A percentile compares a stretch with the other conserved stretches of the same genome.
These are phyloP conservation scores for Croton laevigatus DNA, from an alignment of 441 rosid species.

Conservation along the genomic window DNA sequence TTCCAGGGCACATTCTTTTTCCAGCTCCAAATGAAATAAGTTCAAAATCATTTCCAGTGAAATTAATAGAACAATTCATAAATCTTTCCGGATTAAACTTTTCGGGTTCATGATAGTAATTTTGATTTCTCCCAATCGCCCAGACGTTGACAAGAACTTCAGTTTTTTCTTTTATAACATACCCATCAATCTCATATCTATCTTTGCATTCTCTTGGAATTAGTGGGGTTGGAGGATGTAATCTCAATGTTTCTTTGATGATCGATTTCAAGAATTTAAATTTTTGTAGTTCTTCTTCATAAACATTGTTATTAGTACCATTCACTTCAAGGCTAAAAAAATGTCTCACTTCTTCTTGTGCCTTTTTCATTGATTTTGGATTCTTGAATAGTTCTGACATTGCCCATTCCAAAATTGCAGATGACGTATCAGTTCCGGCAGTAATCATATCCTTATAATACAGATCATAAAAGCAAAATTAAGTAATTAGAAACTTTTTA, in stretches of 20 bases:
- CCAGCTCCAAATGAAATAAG: neutral
- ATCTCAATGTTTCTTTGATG: neutral
- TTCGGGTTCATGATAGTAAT: neutral
- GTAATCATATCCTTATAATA: neutral
- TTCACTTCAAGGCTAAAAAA: neutral
- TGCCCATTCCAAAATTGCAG: neutral
- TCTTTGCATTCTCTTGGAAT: neutral
- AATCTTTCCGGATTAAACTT: neutral
- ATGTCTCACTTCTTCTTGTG: neutral
- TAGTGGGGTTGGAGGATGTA: neutral
- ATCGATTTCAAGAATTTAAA: conserved; percentile 3
- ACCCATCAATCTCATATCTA: neutral
- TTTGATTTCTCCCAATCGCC: neutral
- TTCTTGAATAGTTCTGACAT: neutral
- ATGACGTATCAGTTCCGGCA: neutral
- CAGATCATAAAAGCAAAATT: neutral
- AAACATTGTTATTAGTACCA: no score
- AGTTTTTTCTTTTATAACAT: neutral
- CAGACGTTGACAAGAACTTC: neutral
- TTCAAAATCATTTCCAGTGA: neutral
- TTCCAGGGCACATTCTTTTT: neutral
- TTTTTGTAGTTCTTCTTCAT: neutral
- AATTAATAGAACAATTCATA: neutral
- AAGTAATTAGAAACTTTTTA: neutral
- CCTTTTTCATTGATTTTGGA: neutral